Evolutionary conservation across 176 grass and related monocot genomes (phyloP), one percentile per base, ranked within the genome.

Genomic region (Dendrocalamus sinicus): DNA sequence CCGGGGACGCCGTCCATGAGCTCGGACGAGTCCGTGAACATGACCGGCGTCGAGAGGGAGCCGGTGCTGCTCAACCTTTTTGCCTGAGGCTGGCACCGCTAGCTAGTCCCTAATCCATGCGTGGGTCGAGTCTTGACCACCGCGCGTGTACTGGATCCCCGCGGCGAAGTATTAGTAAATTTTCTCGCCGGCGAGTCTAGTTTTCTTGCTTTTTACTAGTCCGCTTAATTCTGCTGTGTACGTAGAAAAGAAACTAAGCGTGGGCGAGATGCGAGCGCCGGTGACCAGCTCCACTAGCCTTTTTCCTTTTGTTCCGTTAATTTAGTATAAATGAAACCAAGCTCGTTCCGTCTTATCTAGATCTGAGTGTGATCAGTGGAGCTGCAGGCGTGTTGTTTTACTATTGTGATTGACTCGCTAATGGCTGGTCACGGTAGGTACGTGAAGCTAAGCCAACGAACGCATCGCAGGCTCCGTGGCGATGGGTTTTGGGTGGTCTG

Each of bases 1-100:
- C 87, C 87, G 17, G 89, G 67, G 5, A 91, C 95, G 81, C 95
- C 95, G 45, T 97, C 95, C 23, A 81, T 85, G 72, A 91, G 88
- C 85, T 97, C 95, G 0, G 92, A 91, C 14, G 87, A 86, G 7
- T 97, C 95, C 46, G 91, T 93, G 9, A 97, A 89, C 22, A 94
- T 90, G 10, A 93, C 22, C n/a, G 53, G 67, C 22, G 83, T 66
- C 65, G 85, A 74, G 17, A 74, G 71, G 41, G 90, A 94, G 41
- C 85, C 72, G 15, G 85, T 71, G 78, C 91, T 97, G 70, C 88
- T 97, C 72, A 93, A 93, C 81, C 92, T 97, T 71, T 97, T 97
- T 67, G 44, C 83, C 46, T 94, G 89, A 92, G 14, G 23, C 26
- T 12, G 9, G 19, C 44, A 20, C 8, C 5, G 53, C 74, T 58